Evolutionary conservation across 1,284 basidiomycete species (phyloP).

Genomic region (Cryptococcus sp.): DNA sequence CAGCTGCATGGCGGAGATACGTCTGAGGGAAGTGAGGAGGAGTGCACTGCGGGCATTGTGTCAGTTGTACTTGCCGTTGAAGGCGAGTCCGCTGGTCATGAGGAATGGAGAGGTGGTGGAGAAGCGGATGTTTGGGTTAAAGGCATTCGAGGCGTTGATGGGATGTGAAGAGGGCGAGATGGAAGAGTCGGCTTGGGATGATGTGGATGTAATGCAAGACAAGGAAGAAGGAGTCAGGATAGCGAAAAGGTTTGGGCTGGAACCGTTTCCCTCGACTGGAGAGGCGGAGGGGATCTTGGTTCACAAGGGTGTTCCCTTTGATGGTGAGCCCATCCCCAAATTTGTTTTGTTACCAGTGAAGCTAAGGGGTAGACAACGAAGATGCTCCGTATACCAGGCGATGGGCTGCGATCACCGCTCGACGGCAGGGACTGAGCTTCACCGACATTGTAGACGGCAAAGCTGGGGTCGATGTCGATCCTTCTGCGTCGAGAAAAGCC

Average conservation of each 20-base stretch:
- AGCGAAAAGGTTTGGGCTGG: slow-evolving; percentile 35
- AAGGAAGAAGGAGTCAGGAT: slow-evolving; percentile 29
- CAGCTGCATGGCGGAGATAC: slow-evolving; percentile 52
- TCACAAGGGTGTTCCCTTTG: slow-evolving; percentile 57
- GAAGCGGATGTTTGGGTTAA: slow-evolving; percentile 31
- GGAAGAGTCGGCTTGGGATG: slow-evolving; percentile 41
- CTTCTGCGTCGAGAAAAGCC: no score
- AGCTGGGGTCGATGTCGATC: slow-evolving; percentile 37
- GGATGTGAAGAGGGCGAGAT: slow-evolving; percentile 48
- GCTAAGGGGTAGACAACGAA: slow-evolving; percentile 54
- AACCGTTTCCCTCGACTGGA: slow-evolving; percentile 27
- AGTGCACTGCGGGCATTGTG: slow-evolving; percentile 51
- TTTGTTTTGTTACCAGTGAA: no score
- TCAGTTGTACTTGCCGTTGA: slow-evolving; percentile 48
- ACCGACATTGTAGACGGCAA: slow-evolving; percentile 74
- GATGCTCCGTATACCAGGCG: slow-evolving; percentile 58
- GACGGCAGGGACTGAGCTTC: slow-evolving; percentile 58
- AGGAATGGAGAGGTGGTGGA: slow-evolving; percentile 34
- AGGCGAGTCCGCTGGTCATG: slow-evolving; percentile 35
- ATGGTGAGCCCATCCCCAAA: slow-evolving; percentile 51
- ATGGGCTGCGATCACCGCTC: slow-evolving; percentile 65
- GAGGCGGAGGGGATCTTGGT: slow-evolving; percentile 48
- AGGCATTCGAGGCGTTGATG: slow-evolving; percentile 42
- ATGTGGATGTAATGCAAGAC: slow-evolving; percentile 25
- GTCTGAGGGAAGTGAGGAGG: slow-evolving; percentile 51